These are phyloP conservation scores for Pugionium cornutum DNA, from an alignment of 345 rosid genomes.

Conservation along the genomic window DNA sequence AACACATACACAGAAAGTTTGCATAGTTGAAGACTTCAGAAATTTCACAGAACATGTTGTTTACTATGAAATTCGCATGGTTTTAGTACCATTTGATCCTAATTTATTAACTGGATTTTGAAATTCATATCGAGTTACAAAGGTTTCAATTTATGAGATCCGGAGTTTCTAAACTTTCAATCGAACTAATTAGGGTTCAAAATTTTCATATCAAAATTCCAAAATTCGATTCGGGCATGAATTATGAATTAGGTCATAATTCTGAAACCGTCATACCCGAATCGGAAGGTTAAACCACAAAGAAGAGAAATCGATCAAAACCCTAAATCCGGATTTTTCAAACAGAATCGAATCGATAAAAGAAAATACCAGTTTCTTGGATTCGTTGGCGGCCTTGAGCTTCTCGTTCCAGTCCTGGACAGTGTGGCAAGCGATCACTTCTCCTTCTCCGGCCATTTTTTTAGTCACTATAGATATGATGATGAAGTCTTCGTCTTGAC, in stretches of 20 bases:
- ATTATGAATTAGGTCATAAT: background rate
- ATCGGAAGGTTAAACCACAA: background rate
- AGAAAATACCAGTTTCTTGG: conserved; percentile 52
- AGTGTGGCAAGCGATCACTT: conserved; percentile 56
- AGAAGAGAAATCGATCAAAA: background rate
- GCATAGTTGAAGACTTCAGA: no score
- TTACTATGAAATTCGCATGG: background rate
- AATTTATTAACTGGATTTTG: background rate
- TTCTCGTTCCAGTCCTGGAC: conserved; percentile 48
- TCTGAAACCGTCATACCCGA: background rate
- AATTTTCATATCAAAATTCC: background rate
- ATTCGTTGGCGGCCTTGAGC: conserved; percentile 44
- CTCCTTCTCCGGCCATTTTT: conserved; percentile 59
- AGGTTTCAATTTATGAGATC: conserved; percentile 14
- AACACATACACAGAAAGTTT: background rate
- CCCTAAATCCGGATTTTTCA: background rate
- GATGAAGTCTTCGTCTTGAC: background rate
- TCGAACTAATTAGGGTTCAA: background rate
- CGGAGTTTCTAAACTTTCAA: background rate
- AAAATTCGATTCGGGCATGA: background rate
- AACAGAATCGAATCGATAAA: background rate
- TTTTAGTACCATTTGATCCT: background rate
- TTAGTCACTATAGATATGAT: background rate
- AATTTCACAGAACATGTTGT: no score
- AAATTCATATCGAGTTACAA: background rate